Base-by-base conservation (phyloP, 768 basidiomycete genomes). In the Rhodotorula sphaerocarpa region DNA sequence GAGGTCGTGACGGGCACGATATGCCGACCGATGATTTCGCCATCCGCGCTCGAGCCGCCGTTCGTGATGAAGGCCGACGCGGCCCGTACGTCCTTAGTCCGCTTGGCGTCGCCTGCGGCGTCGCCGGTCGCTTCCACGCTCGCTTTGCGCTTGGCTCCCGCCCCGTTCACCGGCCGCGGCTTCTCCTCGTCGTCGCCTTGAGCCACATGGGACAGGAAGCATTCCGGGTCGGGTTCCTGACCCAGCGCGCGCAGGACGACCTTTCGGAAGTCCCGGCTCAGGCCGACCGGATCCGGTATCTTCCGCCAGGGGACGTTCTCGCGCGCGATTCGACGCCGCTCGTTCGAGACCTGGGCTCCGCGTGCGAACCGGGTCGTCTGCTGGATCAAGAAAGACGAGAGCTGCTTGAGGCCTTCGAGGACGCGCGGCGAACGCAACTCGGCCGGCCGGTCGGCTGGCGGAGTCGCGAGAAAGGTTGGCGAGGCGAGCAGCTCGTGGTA, bases 401-500 rank as follows among this genome's bases (percentile, higher is more conserved):
- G 79, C 2, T 81, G 79, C 48, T 82, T 77, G 20, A 95, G 77
- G 14, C 87, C 88, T 18, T 81, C 78, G 53, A 93, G 77, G 10
- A 91, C 80, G 42, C 90, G 83, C 15, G 76, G 69, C 10, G 63
- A 45, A 20, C 39, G 39, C 23, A 65, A 33, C 33, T 30, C 20
- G 33, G 41, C 31, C 23, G 63, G 63, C 52, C 33, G 21, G 58
- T n/a, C 31, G 60, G 42, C 66, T 79, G 80, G 25, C 79, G 78
- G 39, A n/a, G n/a, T n/a, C n/a, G n/a, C n/a, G n/a, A n/a, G n/a
- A n/a, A n/a, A n/a, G n/a, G n/a, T n/a, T n/a, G n/a, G n/a, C 79
- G 76, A 73, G 18, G 87, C 86, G 71, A 90, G 92, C 90, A 89
- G 92, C 67, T 87, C 88, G 25, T 93, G 79, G 75, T 59, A 62